A percentile compares a stretch with the other conserved stretches of the same genome.
Evolutionary conservation across 1,284 basidiomycete species (phyloP).

Genomic region (Apiotrichum domesticum): DNA sequence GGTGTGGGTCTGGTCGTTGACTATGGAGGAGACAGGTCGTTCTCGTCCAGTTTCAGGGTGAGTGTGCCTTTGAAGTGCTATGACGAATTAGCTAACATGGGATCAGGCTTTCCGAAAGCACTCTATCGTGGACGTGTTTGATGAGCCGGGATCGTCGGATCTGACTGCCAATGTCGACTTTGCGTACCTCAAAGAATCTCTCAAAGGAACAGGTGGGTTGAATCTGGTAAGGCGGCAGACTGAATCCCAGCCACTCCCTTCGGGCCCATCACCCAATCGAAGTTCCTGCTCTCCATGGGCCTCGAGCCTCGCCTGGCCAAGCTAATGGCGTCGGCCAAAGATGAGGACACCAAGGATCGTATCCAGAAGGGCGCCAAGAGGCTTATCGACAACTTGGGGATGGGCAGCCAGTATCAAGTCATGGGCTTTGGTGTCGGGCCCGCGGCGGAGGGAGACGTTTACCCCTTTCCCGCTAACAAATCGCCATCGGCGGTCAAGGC

Average conservation of each 20-base stretch:
- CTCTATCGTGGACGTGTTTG: slow-evolving; percentile 76
- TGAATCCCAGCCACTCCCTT: slow-evolving; percentile 49
- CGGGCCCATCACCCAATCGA: slow-evolving; percentile 63
- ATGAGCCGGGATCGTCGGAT: slow-evolving; percentile 79
- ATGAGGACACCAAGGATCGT: slow-evolving; percentile 49
- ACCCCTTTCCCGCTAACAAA: slow-evolving; percentile 36
- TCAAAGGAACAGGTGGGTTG: slow-evolving; percentile 57
- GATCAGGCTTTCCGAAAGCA: slow-evolving; percentile 81
- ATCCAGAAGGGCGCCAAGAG: slow-evolving; percentile 50
- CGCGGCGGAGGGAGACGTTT: slow-evolving; percentile 32
- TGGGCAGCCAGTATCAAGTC: slow-evolving; percentile 56
- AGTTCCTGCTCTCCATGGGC: slow-evolving; percentile 67
- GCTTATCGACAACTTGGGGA: slow-evolving; percentile 53
- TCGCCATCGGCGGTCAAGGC: too few species aligned
- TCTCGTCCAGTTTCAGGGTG: slow-evolving; percentile 74
- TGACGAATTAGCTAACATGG: neutral
- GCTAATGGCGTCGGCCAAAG: slow-evolving; percentile 52
- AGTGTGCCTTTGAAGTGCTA: slow-evolving; percentile 25
- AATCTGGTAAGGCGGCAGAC: neutral
- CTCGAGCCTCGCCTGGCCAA: slow-evolving; percentile 57
- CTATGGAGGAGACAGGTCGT: slow-evolving; percentile 73
- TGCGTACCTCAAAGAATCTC: slow-evolving; percentile 71
- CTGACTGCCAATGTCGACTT: slow-evolving; percentile 97
- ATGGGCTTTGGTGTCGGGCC: slow-evolving; percentile 47
- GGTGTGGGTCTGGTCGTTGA: slow-evolving; percentile 84